Evolutionary conservation across 306 rosid genomes (phyloP).

Genomic region (Ormosia emarginata): DNA sequence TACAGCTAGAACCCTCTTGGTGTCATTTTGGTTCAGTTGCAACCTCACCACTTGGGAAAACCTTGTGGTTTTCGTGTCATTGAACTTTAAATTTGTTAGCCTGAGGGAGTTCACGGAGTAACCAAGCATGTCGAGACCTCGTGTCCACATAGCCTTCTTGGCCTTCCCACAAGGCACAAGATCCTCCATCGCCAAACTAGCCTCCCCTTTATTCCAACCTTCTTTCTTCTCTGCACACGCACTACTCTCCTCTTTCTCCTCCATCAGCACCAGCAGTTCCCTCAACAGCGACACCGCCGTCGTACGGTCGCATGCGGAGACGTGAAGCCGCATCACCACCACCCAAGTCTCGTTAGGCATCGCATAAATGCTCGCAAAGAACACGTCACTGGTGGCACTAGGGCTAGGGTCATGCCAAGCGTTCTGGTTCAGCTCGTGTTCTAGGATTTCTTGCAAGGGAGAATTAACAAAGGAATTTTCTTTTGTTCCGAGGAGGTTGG

Average conservation of each 20-base stretch:
- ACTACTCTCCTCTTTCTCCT: not conserved
- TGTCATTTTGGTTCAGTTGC: constrained; percentile 33
- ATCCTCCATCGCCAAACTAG: constrained; percentile 44
- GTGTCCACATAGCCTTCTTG: constrained; percentile 45
- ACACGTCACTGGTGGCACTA: constrained; percentile 12
- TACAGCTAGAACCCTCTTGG: constrained; percentile 43
- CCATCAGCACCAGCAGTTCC: constrained; percentile 32
- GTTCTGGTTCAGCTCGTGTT: constrained; percentile 49
- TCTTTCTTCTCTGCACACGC: not conserved
- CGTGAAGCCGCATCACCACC: constrained; percentile 44
- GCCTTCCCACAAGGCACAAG: constrained; percentile 32
- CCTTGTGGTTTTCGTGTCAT: constrained; percentile 30
- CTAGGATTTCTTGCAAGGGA: constrained; percentile 43
- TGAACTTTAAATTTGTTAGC: constrained; percentile 45
- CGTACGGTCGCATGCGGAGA: constrained; percentile 57
- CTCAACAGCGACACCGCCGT: constrained; percentile 48
- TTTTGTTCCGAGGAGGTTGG: not conserved
- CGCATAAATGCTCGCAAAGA: constrained; percentile 36
- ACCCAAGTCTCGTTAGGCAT: constrained; percentile 22
- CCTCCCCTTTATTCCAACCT: constrained; percentile 3
- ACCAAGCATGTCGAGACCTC: constrained; percentile 49
- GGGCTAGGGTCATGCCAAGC: constrained; percentile 11
- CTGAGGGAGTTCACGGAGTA: constrained; percentile 51
- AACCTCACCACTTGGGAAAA: constrained; percentile 50
- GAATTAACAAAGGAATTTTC: constrained; percentile 21